Conservation (phyloP, 179 eudicot genomes). For the Gypsophila paniculata region DNA sequence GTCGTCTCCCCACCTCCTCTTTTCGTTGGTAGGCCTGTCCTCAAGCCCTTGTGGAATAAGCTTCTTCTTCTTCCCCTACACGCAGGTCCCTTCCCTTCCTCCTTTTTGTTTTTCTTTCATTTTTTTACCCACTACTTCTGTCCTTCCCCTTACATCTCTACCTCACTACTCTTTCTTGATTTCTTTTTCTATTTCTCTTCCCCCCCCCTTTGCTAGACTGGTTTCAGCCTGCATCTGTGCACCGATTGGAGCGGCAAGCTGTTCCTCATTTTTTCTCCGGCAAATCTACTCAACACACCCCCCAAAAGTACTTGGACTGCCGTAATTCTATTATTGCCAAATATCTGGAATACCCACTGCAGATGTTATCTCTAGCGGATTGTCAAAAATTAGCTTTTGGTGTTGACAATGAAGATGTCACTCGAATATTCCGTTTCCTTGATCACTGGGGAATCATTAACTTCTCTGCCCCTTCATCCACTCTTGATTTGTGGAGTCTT, state of each 20-base stretch:
- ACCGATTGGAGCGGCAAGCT: conserved; percentile 83
- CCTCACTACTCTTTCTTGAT: background rate
- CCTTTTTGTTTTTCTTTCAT: background rate
- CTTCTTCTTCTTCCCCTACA: conserved; percentile 69
- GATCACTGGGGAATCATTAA: conserved; percentile 90
- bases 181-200: background rate
- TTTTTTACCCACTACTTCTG: too few relatives aligned
- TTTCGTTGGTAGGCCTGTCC: conserved; percentile 59
- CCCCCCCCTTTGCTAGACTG: conserved; percentile 47
- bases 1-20: conserved; percentile 68
- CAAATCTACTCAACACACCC: conserved; percentile 65
- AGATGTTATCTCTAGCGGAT: conserved; percentile 55
- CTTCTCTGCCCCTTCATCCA: conserved; percentile 54
- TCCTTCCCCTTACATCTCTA: too few relatives aligned
- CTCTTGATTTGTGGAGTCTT: conserved; percentile 38
- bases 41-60: conserved; percentile 58
- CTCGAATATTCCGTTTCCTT: conserved; percentile 75
- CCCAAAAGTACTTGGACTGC: conserved; percentile 79
- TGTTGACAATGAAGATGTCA: conserved; percentile 55
- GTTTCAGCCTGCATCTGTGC: conserved; percentile 76
- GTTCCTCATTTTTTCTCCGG: conserved; percentile 84
- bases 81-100: conserved; percentile 46
- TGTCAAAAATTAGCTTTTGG: conserved; percentile 53
- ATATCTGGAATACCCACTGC: conserved; percentile 70
- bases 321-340: conserved; percentile 61